A percentile compares a stretch with the other conserved stretches of the same genome.
Evolutionary conservation across 345 rosid genomes (phyloP).

Genomic region (Limnanthes douglasii): DNA sequence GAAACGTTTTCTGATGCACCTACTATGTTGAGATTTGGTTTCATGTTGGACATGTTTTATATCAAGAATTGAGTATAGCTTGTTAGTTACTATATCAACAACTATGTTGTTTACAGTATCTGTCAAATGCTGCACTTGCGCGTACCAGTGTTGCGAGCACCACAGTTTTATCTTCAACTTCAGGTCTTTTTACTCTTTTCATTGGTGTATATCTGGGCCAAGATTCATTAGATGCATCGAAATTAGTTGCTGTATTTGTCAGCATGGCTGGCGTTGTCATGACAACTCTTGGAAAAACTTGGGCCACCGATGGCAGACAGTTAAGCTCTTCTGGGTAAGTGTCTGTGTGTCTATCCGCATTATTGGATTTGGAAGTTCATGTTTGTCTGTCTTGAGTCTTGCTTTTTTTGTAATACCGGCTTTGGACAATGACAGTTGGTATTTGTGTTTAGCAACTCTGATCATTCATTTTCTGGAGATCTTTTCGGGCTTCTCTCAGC

Average conservation of each 20-base stretch:
- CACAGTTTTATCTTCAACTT: conserved; percentile 91
- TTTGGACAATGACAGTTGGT: conserved; percentile 30
- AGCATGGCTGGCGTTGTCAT: conserved; percentile 95
- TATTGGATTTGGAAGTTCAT: too few species aligned
- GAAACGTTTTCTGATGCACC: too few species aligned
- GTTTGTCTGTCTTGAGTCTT: background rate
- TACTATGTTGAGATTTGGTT: too few species aligned
- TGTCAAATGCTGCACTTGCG: conserved; percentile 97
- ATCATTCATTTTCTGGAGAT: conserved; percentile 86
- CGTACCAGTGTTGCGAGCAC: conserved; percentile 98
- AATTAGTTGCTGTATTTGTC: conserved; percentile 82
- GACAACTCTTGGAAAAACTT: conserved; percentile 93
- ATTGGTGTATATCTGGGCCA: conserved; percentile 81
- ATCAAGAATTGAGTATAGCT: too few species aligned
- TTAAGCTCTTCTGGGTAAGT: conserved; percentile 50
- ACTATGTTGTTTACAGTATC: conserved; percentile 43
- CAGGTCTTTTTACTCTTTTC: conserved; percentile 97
- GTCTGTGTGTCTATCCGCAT: too few species aligned
- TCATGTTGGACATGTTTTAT: too few species aligned
- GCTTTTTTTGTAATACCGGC: conserved; percentile 9
- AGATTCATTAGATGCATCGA: conserved; percentile 70
- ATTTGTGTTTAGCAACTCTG: conserved; percentile 62
- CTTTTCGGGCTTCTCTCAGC: conserved; percentile 97
- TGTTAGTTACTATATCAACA: too few species aligned
- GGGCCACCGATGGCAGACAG: conserved; percentile 85